Conservation (phyloP, 331 rosid species). For the Arachis monticola region DNA sequence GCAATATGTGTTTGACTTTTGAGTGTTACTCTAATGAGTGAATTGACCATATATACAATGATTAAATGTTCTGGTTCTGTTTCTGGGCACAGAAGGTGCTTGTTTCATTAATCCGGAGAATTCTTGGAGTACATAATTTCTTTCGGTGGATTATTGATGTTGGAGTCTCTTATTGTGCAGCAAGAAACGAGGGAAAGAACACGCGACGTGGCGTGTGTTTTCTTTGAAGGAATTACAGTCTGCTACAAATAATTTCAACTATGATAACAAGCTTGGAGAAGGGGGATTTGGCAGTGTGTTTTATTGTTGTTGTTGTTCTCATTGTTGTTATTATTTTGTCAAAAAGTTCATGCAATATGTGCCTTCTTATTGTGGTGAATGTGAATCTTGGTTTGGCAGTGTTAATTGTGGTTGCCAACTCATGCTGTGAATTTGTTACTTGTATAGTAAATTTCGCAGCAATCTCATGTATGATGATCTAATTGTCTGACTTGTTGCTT, state of each 20-base stretch:
- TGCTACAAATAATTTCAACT: slow-evolving; percentile 81
- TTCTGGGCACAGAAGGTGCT: not conserved
- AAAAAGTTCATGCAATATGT: not conserved
- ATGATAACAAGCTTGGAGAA: slow-evolving; percentile 87
- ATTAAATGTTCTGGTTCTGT: not conserved
- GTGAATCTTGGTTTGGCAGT: slow-evolving; percentile 4
- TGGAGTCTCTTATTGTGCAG: slow-evolving; percentile 44
- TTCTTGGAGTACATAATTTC: not conserved
- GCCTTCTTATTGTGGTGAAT: not conserved
- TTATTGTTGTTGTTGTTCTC: not conserved
- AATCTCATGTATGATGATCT: not conserved
- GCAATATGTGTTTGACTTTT: not conserved
- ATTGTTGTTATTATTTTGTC: not conserved
- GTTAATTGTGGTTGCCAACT: slow-evolving; percentile 1
- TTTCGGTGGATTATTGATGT: slow-evolving; percentile 23
- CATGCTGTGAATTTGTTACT: not conserved
- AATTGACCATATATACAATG: not conserved
- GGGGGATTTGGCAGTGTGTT: slow-evolving; percentile 82
- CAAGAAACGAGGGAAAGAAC: slow-evolving; percentile 56
- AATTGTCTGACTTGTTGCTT: no score
- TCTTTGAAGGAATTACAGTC: slow-evolving; percentile 74
- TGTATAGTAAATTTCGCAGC: not conserved
- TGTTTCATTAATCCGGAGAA: slow-evolving; percentile 16
- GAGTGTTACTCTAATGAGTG: not conserved
- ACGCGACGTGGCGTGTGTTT: slow-evolving; percentile 72